phyloP scores from a whole-genome alignment of 1,139 yeast species.

The Pichia sp. region DNA sequence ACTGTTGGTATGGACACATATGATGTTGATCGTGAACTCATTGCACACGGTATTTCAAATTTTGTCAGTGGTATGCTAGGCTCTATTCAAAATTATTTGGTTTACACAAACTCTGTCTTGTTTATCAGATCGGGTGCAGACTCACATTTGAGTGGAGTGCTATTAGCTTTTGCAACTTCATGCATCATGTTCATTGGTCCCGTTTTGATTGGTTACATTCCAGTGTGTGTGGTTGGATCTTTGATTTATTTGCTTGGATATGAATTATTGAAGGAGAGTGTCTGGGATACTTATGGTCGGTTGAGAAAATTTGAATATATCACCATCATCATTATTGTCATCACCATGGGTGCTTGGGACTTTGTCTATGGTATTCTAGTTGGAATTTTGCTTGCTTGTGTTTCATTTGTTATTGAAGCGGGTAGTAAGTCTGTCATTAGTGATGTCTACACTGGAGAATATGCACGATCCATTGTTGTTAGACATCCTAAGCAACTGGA shows the following conservation, averaged over 20 bases:
- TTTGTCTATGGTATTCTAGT: slow-evolving; percentile 89
- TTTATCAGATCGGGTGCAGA: slow-evolving; percentile 95
- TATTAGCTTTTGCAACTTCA: slow-evolving; percentile 77
- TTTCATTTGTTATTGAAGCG: slow-evolving; percentile 86
- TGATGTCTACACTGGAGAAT: slow-evolving; percentile 79
- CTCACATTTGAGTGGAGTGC: slow-evolving; percentile 76
- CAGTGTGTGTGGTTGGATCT: slow-evolving; percentile 93
- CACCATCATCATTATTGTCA: slow-evolving; percentile 76
- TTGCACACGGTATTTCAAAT: slow-evolving; percentile 95
- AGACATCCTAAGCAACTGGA: slow-evolving; percentile 89
- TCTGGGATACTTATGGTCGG: slow-evolving; percentile 77
- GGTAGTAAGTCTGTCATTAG: slow-evolving; percentile 77
- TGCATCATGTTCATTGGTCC: slow-evolving; percentile 86
- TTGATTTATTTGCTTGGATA: slow-evolving; percentile 85
- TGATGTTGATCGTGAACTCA: slow-evolving; percentile 86
- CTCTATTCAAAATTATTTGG: slow-evolving; percentile 87
- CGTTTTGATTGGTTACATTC: slow-evolving; percentile 84
- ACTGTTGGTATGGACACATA: slow-evolving; percentile 79
- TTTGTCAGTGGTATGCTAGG: slow-evolving; percentile 78
- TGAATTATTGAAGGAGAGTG: slow-evolving; percentile 79
- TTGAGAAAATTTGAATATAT: slow-evolving; percentile 70
- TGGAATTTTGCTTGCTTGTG: slow-evolving; percentile 86
- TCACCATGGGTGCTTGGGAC: slow-evolving; percentile 94
- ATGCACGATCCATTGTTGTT: slow-evolving; percentile 87
- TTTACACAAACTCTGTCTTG: slow-evolving; percentile 85